Evolutionary conservation across 805 yeast genomes (phyloP).

Genomic region (Diddensiella santjacobensis): DNA sequence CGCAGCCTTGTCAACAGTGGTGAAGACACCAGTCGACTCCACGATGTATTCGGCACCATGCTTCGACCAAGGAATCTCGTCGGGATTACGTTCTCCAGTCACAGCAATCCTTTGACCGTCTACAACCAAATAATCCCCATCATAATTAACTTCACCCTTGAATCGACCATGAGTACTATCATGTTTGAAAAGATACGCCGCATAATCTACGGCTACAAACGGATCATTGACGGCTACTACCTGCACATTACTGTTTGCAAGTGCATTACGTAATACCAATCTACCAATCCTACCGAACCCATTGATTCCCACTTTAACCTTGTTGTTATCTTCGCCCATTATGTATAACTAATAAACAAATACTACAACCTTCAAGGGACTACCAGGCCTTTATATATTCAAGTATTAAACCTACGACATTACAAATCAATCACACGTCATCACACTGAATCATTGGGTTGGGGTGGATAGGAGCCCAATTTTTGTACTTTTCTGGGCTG

Average conservation of each 20-base stretch:
- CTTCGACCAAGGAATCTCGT: constrained; percentile 82
- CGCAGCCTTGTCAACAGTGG: constrained; percentile 72
- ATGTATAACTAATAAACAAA: too few species aligned
- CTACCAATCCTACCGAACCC: constrained; percentile 96
- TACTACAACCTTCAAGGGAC: too few species aligned
- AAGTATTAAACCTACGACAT: too few species aligned
- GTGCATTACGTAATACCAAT: constrained; percentile 77
- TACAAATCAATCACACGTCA: too few species aligned
- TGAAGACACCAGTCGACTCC: constrained; percentile 95
- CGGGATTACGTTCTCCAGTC: constrained; percentile 82
- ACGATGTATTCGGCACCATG: constrained; percentile 79
- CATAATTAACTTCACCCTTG: constrained; percentile 62
- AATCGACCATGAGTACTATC: constrained; percentile 89
- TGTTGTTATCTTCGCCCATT: constrained; percentile 19
- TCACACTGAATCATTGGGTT: too few species aligned
- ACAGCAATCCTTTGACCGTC: constrained; percentile 64
- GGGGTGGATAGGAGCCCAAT: too few species aligned
- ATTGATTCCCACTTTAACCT: constrained; percentile 78
- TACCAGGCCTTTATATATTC: too few species aligned
- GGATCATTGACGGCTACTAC: constrained; percentile 90
- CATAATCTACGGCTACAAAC: constrained; percentile 83
- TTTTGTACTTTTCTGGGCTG: too few species aligned
- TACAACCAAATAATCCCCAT: constrained; percentile 57
- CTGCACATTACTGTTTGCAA: constrained; percentile 67
- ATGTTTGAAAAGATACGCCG: constrained; percentile 93